These are phyloP conservation scores for Trichoderma oligosporum DNA, from an alignment of 2,329 filamentous ascomycete genomes.

Conservation along the genomic window DNA sequence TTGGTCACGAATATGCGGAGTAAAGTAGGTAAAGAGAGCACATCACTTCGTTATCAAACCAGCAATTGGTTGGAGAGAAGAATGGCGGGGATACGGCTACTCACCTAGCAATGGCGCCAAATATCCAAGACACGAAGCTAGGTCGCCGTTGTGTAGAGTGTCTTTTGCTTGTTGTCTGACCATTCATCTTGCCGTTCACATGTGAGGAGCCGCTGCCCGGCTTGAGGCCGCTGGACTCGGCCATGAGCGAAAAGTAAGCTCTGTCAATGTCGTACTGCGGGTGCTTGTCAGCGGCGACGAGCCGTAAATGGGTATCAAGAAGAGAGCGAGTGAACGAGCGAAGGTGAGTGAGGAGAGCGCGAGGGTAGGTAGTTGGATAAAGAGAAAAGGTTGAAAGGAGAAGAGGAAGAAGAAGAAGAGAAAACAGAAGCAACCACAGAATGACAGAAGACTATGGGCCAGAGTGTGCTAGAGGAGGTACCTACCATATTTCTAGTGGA, in stretches of 20 bases:
- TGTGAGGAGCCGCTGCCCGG: constrained; percentile 41
- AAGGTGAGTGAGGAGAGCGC: neutral
- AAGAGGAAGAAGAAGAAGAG: neutral
- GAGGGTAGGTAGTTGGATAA: neutral
- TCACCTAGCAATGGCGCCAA: constrained; percentile 55
- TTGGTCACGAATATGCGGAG: neutral
- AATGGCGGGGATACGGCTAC: constrained; percentile 17
- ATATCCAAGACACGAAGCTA: constrained; percentile 36
- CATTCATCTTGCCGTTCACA: constrained; percentile 33
- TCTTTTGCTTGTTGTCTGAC: constrained; percentile 28
- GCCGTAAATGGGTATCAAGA: constrained; percentile 2
- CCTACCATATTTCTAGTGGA: constrained; percentile 18
- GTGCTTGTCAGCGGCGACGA: constrained; percentile 3
- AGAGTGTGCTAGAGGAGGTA: neutral
- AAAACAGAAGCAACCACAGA: constrained; percentile 8
- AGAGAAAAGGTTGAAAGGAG: neutral
- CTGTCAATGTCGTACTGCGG: constrained; percentile 15
- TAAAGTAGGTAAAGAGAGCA: neutral
- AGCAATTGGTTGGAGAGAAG: constrained; percentile 2
- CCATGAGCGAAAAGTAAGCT: constrained; percentile 33
- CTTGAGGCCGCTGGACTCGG: constrained; percentile 33
- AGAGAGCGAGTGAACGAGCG: neutral
- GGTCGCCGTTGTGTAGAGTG: constrained; percentile 24
- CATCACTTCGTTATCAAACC: neutral
- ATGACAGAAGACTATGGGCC: neutral